These are phyloP conservation scores for Acorus calamus DNA, from an alignment of 106 monocot genomes.

Conservation along the genomic window DNA sequence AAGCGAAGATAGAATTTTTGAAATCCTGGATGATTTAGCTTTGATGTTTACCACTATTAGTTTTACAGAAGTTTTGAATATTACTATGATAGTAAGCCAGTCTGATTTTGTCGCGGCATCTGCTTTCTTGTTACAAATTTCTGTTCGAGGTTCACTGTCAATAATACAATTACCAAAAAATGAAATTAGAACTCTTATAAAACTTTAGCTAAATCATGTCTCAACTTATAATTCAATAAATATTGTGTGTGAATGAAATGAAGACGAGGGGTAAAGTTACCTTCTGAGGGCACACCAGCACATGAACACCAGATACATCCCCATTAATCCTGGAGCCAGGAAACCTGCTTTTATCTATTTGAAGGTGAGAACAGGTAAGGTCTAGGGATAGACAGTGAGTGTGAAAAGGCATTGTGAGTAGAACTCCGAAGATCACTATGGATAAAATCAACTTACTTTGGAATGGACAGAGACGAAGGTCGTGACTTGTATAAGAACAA, in stretches of 20 bases:
- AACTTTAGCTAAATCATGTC: too few relatives aligned
- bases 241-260: too few relatives aligned
- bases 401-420: not conserved
- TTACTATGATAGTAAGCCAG: conserved; percentile 67
- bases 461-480: conserved; percentile 55
- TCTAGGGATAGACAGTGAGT: not conserved
- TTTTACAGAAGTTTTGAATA: not conserved
- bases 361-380: conserved; percentile 1
- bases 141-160: conserved; percentile 74
- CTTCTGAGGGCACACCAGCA: conserved; percentile 80
- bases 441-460: conserved; percentile 26
- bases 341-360: conserved; percentile 58
- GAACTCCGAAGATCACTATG: not conserved
- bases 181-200: too few relatives aligned
- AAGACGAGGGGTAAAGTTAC: conserved; percentile 11
- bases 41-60: too few relatives aligned
- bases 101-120: conserved; percentile 41
- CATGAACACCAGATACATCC: conserved; percentile 61
- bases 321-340: conserved; percentile 72
- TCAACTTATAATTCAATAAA: too few relatives aligned
- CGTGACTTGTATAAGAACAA: conserved; percentile 59
- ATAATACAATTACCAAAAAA: too few relatives aligned
- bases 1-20: too few relatives aligned
- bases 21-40: too few relatives aligned
- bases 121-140: conserved; percentile 50